Percentiles rank a stretch among this genome's conserved stretches.
Conservation (phyloP, 345 rosid species). For the sweet orange (Citrus sinensis) region DNA sequence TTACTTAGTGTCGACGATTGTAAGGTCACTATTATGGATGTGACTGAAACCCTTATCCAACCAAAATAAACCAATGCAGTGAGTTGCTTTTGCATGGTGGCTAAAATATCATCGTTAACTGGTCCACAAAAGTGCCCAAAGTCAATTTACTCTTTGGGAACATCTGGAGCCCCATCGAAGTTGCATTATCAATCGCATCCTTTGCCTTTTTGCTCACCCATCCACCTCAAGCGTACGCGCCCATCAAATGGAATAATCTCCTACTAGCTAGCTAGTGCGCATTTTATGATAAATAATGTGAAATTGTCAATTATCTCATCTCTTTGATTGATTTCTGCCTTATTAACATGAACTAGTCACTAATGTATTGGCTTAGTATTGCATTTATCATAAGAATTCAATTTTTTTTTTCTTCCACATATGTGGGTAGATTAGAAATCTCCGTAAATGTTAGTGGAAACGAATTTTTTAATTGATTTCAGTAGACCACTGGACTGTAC, state of each 20-base stretch:
- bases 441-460: too few species aligned
- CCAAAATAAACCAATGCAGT: slow-evolving; percentile 27
- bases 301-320: background rate
- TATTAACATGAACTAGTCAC: too few species aligned
- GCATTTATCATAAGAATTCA: too few species aligned
- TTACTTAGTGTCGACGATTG: background rate
- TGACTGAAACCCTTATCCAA: slow-evolving; percentile 19
- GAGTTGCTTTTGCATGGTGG: slow-evolving; percentile 37
- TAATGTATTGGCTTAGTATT: too few species aligned
- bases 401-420: too few species aligned
- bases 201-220: slow-evolving; percentile 17
- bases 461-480: too few species aligned
- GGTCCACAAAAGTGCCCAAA: slow-evolving; percentile 28
- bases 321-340: background rate
- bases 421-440: too few species aligned
- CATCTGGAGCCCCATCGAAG: slow-evolving; percentile 23
- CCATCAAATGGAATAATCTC: background rate
- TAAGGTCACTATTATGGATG: slow-evolving; percentile 16
- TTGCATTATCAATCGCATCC: slow-evolving; percentile 27
- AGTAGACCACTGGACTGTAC: too few species aligned
- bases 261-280: too few species aligned
- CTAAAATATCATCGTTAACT: slow-evolving; percentile 18
- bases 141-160: slow-evolving; percentile 14
- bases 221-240: slow-evolving; percentile 14
- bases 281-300: background rate